These are phyloP conservation scores for Lichenothelia convexa DNA, from an alignment of 495 filamentous ascomycete species.

Conservation along the genomic window DNA sequence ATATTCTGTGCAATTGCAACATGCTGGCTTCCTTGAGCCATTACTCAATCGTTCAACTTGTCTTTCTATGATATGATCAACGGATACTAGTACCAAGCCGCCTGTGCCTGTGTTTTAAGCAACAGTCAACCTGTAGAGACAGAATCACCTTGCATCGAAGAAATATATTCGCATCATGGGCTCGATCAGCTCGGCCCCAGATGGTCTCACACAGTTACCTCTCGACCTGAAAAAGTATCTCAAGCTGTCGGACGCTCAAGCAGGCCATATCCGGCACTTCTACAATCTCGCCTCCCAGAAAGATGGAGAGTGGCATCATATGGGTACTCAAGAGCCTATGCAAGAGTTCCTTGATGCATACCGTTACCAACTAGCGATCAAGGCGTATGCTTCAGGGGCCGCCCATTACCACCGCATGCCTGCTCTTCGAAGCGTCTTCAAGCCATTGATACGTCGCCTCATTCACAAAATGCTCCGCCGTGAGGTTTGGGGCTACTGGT, in stretches of 20 bases:
- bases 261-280: constrained; percentile 25
- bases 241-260: constrained; percentile 9
- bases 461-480: constrained; percentile 22
- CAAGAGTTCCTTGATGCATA: constrained; percentile 24
- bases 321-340: constrained; percentile 20
- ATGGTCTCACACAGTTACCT: too few species aligned
- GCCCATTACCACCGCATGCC: constrained; percentile 21
- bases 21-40: too few species aligned
- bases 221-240: too few species aligned
- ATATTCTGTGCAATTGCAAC: too few species aligned
- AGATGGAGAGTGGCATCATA: constrained; percentile 20
- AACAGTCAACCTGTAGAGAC: too few species aligned
- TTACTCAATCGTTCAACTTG: too few species aligned
- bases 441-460: constrained; percentile 12
- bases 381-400: constrained; percentile 18
- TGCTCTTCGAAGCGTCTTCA: constrained; percentile 13
- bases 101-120: too few species aligned
- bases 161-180: too few species aligned
- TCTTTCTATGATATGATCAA: too few species aligned
- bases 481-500: constrained; percentile 26
- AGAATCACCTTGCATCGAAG: too few species aligned
- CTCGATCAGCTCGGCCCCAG: too few species aligned
- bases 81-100: too few species aligned
- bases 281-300: constrained; percentile 20
- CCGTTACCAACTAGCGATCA: constrained; percentile 24